Evolutionary conservation across 1,139 yeast genomes (phyloP).

Genomic region (Debaryomyces psychrophilus): DNA sequence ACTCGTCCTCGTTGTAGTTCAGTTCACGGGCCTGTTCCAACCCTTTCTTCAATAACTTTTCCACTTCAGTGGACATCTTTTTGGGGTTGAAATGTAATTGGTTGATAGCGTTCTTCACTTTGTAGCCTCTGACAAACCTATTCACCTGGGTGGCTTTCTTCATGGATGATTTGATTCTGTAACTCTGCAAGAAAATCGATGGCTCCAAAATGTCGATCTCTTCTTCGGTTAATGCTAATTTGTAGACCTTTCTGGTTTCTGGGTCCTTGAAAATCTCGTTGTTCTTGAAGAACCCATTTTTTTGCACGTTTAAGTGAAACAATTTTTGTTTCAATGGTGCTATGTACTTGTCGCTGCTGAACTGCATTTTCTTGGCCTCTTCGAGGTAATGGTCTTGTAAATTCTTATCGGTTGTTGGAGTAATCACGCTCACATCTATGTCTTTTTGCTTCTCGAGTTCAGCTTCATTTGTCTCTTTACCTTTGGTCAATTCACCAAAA

Average conservation of each 20-base stretch:
- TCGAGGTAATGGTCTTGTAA: constrained; percentile 39
- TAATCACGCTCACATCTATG: constrained; percentile 19
- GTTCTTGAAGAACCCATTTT: constrained; percentile 77
- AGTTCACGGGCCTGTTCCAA: constrained; percentile 66
- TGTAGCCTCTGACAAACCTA: constrained; percentile 71
- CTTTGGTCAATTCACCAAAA: constrained; percentile 34
- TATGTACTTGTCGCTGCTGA: constrained; percentile 42
- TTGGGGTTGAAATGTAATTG: constrained; percentile 90
- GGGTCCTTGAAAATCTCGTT: constrained; percentile 54
- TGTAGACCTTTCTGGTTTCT: constrained; percentile 51
- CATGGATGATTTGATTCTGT: constrained; percentile 79
- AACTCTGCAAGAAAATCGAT: constrained; percentile 73
- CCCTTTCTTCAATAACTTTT: constrained; percentile 73
- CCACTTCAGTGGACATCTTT: constrained; percentile 79
- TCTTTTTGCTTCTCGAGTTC: constrained; percentile 17
- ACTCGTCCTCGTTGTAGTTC: constrained; percentile 59
- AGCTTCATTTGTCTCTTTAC: constrained; percentile 17
- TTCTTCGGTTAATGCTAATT: constrained; percentile 56
- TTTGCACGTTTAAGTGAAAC: constrained; percentile 60
- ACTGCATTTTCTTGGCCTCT: constrained; percentile 33
- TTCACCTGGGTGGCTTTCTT: constrained; percentile 86
- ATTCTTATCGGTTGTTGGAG: constrained; percentile 36
- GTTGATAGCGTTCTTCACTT: constrained; percentile 79
- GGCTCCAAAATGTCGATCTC: constrained; percentile 87
- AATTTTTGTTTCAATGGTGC: constrained; percentile 76